Evolutionary conservation across 2,329 filamentous ascomycete species (phyloP).

Genomic region (Dissoconium aciculare): DNA sequence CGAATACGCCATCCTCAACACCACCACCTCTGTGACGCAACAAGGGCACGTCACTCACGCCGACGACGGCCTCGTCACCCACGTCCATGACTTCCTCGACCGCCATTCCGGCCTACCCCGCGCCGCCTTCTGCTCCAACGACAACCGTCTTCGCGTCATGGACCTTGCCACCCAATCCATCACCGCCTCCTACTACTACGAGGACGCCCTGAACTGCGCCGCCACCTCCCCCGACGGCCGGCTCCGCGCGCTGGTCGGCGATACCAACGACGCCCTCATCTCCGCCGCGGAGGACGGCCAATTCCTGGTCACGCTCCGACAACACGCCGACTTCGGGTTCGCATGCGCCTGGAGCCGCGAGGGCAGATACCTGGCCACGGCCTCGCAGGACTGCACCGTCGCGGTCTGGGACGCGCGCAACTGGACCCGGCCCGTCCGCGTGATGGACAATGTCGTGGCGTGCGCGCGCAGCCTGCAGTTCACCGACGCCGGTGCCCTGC

Average conservation of each 20-base stretch:
- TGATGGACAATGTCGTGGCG: slow-evolving; percentile 50
- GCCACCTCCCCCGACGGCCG: slow-evolving; percentile 57
- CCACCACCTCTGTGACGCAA: too few species aligned
- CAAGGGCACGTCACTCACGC: slow-evolving; percentile 37
- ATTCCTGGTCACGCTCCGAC: slow-evolving; percentile 39
- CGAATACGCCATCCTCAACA: slow-evolving; percentile 38
- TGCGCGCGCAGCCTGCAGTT: slow-evolving; percentile 56
- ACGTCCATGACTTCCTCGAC: slow-evolving; percentile 38
- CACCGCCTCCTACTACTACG: slow-evolving; percentile 40
- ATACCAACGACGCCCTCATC: slow-evolving; percentile 50
- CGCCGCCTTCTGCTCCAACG: slow-evolving; percentile 44
- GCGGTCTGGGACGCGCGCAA: slow-evolving; percentile 63
- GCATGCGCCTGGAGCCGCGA: slow-evolving; percentile 69
- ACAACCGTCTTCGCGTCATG: slow-evolving; percentile 38
- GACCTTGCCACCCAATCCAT: slow-evolving; percentile 45
- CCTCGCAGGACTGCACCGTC: slow-evolving; percentile 58
- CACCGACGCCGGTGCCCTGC: slow-evolving; percentile 54
- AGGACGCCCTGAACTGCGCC: slow-evolving; percentile 55
- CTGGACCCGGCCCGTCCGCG: slow-evolving; percentile 43
- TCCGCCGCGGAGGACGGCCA: slow-evolving; percentile 52
- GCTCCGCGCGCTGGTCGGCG: slow-evolving; percentile 58
- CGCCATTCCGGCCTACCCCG: slow-evolving; percentile 34
- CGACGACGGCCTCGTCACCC: slow-evolving; percentile 42
- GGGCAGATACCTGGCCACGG: slow-evolving; percentile 61
- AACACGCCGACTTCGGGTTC: slow-evolving; percentile 54